Base-by-base conservation (phyloP, 108 stramenopile species). In the Hondaea fermentalgiana region DNA sequence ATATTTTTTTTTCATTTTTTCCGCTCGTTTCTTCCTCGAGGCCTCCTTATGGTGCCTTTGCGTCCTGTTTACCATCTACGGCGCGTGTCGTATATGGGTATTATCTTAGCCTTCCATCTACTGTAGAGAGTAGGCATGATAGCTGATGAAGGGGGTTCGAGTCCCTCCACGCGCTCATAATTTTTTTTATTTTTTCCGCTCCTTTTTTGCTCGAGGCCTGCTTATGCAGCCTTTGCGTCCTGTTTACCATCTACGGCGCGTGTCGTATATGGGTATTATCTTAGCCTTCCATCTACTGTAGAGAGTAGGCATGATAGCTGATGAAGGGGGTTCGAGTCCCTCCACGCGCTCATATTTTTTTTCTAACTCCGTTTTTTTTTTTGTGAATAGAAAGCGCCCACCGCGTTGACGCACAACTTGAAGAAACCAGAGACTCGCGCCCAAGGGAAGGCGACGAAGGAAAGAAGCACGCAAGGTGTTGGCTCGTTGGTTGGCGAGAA, bases 201-300 rank as follows among this genome's bases (percentile, higher is more conserved):
- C n/a, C n/a, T 59, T n/a, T 59, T 2, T n/a, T 59, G 19, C 21
- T 28, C 28, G 2, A 59, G n/a, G 19, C 59, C 19, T n/a, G 1
- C 59, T 23, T 2, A 59, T 19, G n/a, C 2, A n/a, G 19, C 59
- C n/a, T 59, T n/a, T 2, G n/a, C 2, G n/a, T n/a, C n/a, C n/a
- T n/a, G n/a, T n/a, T n/a, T 23, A 1, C 3, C 1, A n/a, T 2
- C 59, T 35, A 35, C 35, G 35, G 64, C 64, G 64, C 64, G 42
- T 69, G 64, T 69, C 64, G 64, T 69, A 69, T 69, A 69, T 69
- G 64, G 64, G 64, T 69, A 69, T 69, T 69, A 69, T 69, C 64
- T 69, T 69, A 69, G 64, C 64, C 64, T 69, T 69, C 64, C 64
- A 69, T 69, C 64, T 69, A 69, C 64, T 42, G 35, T 28, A 4